A percentile compares a stretch with the other conserved stretches of the same genome.
Conservation (phyloP, 305 asterid species). For the Fraxinus floribunda region DNA sequence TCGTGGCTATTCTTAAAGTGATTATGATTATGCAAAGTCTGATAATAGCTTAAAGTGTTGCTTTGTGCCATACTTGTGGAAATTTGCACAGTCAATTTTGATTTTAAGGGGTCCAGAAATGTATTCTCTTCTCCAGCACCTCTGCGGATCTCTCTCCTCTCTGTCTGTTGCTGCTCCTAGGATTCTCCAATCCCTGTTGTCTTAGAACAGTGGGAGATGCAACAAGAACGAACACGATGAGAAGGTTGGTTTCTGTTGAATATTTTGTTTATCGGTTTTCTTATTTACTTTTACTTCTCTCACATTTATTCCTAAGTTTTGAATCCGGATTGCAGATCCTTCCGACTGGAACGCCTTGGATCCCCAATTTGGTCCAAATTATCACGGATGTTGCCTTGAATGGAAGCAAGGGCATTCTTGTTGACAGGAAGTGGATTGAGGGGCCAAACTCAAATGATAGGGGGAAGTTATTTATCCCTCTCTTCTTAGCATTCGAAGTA, state of each 20-base stretch:
- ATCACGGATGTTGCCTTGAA: conserved; percentile 63
- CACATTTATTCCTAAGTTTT: not conserved
- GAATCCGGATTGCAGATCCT: conserved; percentile 54
- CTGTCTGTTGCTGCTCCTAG: conserved; percentile 34
- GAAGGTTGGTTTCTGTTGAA: conserved; percentile 49
- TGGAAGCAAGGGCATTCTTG: conserved; percentile 61
- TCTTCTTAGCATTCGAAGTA: conserved; percentile 59
- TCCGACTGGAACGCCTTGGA: conserved; percentile 80
- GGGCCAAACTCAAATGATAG: conserved; percentile 80
- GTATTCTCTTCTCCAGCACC: not conserved
- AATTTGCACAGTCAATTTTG: not conserved
- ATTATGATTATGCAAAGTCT: too few relatives aligned
- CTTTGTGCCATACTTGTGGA: too few relatives aligned
- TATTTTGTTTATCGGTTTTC: not conserved
- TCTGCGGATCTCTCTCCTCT: not conserved
- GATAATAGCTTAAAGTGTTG: too few relatives aligned
- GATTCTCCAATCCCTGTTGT: conserved; percentile 61
- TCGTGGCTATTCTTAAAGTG: too few relatives aligned
- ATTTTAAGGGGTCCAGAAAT: not conserved
- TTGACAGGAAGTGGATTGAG: conserved; percentile 72
- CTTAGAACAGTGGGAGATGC: conserved; percentile 93
- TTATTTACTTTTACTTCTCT: not conserved
- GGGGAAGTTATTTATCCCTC: conserved; percentile 41
- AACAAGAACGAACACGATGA: conserved; percentile 82
- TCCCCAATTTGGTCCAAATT: conserved; percentile 59